Evolutionary conservation across 176 grass and related monocot genomes (phyloP).

Genomic region (Bolboschoenus planiculmis): DNA sequence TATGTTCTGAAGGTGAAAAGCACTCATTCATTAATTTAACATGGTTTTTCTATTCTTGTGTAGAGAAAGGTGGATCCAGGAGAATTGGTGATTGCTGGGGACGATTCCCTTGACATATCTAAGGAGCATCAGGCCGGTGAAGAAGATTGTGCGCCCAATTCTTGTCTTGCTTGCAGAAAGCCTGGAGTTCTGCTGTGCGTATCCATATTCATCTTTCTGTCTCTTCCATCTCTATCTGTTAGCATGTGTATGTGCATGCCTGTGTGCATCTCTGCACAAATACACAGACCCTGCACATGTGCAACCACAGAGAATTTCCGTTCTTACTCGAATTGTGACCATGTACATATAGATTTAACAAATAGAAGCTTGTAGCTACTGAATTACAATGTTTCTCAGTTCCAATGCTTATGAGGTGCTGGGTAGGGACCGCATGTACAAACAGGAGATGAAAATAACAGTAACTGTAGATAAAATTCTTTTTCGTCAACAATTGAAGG

Average conservation of each 20-base stretch:
- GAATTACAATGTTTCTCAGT: neutral
- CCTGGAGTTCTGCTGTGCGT: conserved; percentile 57
- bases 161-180: conserved; percentile 48
- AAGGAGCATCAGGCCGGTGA: conserved; percentile 25
- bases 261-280: neutral
- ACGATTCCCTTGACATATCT: conserved; percentile 18
- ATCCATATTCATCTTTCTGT: conserved; percentile 3
- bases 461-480: neutral
- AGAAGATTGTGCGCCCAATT: conserved; percentile 19
- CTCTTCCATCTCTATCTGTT: neutral
- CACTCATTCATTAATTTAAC: conserved; percentile 18
- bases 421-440: neutral
- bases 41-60: conserved; percentile 24
- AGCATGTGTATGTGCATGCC: neutral
- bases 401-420: neutral
- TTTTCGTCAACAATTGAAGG: neutral
- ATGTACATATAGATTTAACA: neutral
- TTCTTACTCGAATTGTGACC: neutral
- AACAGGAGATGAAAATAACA: no score
- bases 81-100: neutral
- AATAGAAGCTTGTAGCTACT: neutral
- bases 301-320: neutral
- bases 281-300: neutral
- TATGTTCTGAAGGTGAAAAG: conserved; percentile 2
- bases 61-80: conserved; percentile 14